These are phyloP conservation scores for Nematocida homosporus DNA, from an alignment of 371 early-diverging fungal genomes.

Conservation along the genomic window DNA sequence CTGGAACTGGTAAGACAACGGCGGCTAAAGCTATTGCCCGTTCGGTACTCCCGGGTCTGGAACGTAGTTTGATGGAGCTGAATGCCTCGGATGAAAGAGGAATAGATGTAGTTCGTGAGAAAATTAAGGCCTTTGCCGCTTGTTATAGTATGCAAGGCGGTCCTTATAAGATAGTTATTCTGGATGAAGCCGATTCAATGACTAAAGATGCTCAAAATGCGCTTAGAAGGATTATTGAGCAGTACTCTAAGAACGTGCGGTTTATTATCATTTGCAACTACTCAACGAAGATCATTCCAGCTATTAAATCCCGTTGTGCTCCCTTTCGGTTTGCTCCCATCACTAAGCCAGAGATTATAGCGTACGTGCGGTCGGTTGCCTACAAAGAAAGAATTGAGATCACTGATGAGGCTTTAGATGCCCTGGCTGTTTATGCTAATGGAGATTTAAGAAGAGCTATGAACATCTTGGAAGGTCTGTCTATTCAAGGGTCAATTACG, in stretches of 20 bases:
- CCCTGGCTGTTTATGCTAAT: constrained; percentile 74
- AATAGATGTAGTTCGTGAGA: constrained; percentile 89
- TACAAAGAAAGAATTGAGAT: constrained; percentile 73
- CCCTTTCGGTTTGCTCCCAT: constrained; percentile 90
- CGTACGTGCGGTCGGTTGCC: constrained; percentile 73
- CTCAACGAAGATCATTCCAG: constrained; percentile 90
- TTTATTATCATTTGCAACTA: constrained; percentile 97
- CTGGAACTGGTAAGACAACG: constrained; percentile 98
- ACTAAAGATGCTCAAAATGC: constrained; percentile 94
- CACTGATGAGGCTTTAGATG: constrained; percentile 74
- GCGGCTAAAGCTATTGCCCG: constrained; percentile 82
- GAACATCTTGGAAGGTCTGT: constrained; percentile 70
- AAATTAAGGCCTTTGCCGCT: constrained; percentile 80
- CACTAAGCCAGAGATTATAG: constrained; percentile 72
- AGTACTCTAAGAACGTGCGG: constrained; percentile 82
- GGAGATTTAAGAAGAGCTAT: constrained; percentile 93
- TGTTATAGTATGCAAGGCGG: constrained; percentile 15
- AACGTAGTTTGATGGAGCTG: constrained; percentile 85
- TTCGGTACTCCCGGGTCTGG: constrained; percentile 75
- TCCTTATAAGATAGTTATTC: constrained; percentile 78
- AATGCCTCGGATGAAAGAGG: constrained; percentile 98
- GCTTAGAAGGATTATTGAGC: constrained; percentile 93
- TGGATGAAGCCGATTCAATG: constrained; percentile 99
- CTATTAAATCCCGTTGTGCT: constrained; percentile 92
- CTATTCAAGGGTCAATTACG: constrained; percentile 4